phyloP scores from a whole-genome alignment of 2,329 filamentous ascomycete species.

The Penicillium sp. region DNA sequence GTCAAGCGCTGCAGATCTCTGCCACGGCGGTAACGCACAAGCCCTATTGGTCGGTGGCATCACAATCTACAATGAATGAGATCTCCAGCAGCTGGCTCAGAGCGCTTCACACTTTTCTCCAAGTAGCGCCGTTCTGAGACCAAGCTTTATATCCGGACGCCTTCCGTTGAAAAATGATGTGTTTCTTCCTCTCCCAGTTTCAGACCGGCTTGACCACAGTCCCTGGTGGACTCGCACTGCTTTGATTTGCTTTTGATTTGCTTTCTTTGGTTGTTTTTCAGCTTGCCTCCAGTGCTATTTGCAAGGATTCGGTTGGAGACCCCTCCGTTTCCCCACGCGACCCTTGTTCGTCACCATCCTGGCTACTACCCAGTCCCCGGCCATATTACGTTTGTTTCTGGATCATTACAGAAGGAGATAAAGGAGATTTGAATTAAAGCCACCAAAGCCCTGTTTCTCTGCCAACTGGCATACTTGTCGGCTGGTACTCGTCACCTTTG shows the following conservation, averaged over 20 bases:
- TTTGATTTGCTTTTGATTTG: neutral
- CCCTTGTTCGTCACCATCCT: conserved; percentile 10
- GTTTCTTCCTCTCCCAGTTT: neutral
- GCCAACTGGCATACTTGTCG: neutral
- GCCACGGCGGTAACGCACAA: conserved; percentile 14
- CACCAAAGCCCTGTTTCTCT: conserved; percentile 1
- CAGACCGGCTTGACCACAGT: neutral
- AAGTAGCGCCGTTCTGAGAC: neutral
- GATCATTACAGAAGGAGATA: conserved; percentile 7
- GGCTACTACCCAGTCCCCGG: conserved; percentile 13
- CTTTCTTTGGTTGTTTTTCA: neutral
- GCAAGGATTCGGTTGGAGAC: conserved; percentile 9
- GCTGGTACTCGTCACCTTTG: conserved; percentile 1
- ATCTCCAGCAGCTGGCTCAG: conserved; percentile 3
- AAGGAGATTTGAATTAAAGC: conserved; percentile 5
- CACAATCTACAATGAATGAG: neutral
- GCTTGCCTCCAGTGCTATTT: neutral
- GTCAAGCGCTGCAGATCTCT: conserved; percentile 10
- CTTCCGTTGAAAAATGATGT: conserved; percentile 8
- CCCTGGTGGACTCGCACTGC: neutral
- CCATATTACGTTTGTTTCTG: conserved; percentile 2
- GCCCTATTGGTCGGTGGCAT: conserved; percentile 8
- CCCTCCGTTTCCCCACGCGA: conserved; percentile 5
- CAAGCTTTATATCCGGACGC: conserved; percentile 22
- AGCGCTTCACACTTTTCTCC: conserved; percentile 4